A percentile compares a stretch with the other conserved stretches of the same genome.
Evolutionary conservation across 83 land plant species (phyloP).

Genomic region (Picea abies): DNA sequence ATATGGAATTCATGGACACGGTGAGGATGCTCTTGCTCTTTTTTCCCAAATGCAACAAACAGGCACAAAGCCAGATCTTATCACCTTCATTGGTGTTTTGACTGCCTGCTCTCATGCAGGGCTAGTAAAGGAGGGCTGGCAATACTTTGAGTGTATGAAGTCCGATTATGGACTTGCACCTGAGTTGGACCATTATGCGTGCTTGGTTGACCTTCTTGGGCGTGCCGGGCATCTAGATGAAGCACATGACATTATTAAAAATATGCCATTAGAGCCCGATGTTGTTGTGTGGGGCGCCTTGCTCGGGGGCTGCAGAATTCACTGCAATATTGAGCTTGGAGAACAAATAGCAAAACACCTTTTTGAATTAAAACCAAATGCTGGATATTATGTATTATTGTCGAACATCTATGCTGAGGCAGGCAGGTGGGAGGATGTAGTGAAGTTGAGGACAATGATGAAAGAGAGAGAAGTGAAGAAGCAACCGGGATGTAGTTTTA

Average conservation of each 20-base stretch:
- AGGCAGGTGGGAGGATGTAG: too few species aligned
- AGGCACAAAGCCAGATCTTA: neutral
- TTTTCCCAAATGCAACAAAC: neutral
- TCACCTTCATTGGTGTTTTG: slow-evolving; percentile 5
- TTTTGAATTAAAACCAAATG: neutral
- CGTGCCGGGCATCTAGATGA: neutral
- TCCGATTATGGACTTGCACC: neutral
- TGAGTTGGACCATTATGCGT: neutral
- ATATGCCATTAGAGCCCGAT: neutral
- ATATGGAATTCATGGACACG: neutral
- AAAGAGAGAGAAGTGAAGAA: neutral
- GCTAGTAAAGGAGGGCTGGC: neutral
- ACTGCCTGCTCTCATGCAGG: neutral
- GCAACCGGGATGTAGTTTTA: neutral
- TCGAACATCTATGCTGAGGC: neutral
- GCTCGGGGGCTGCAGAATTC: neutral
- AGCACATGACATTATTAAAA: neutral
- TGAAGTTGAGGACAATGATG: neutral
- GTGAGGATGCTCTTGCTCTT: neutral
- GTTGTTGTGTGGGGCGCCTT: neutral
- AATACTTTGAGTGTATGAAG: neutral
- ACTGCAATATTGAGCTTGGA: neutral
- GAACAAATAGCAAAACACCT: neutral
- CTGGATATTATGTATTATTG: slow-evolving; percentile 1
- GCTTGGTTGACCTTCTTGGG: slow-evolving; percentile 5